Base-by-base conservation (phyloP, 495 filamentous ascomycete genomes). In the Neurospora sublineolata region DNA sequence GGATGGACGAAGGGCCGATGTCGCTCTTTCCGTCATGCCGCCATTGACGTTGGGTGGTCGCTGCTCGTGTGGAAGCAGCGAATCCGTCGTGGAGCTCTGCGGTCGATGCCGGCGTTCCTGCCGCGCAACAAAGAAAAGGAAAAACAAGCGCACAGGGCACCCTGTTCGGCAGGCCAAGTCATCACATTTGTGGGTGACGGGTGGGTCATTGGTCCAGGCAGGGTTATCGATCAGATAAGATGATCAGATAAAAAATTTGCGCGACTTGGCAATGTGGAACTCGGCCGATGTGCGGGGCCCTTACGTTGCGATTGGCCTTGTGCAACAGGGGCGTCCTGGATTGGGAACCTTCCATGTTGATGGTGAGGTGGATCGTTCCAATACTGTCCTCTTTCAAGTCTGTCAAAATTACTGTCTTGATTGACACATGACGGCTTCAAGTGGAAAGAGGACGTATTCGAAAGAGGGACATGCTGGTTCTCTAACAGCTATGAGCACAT, bases 221-320 rank as follows among this genome's bases (percentile, higher is more conserved):
- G 40, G 8, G 16, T 72, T 69, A 72, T 72, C 71, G 68, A 73
- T 73, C 72, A 58, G 72, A 73, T 73, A 71, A 73, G 72, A 73
- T 70, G 69, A 70, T 70, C 69, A 1, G 69, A 75, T 75, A 75
- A 75, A 75, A 75, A 52, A 42, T 73, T 72, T 38, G 44, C 36
- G 36, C 40, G 30, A 30, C 9, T 64, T 64, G 52, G 52, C 52
- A 60, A 9, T 4, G 27, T 64, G 52, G 52, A 18, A 33, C 67
- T 18, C 37, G 12, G n/a, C 68, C 38, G 23, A 5, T 23, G 14
- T 37, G 30, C 11, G 67, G 33, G 12, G 20, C 41, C 70, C 58
- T 38, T 69, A 14, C 23, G 39, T 27, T 70, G 12, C 37, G 36
- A 52, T 40, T 33, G 69, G 69, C 36, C 12, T 36, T 40, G 30